phyloP scores from a whole-genome alignment of 2,329 filamentous ascomycete genomes.

The Aspergillus vadensis region DNA sequence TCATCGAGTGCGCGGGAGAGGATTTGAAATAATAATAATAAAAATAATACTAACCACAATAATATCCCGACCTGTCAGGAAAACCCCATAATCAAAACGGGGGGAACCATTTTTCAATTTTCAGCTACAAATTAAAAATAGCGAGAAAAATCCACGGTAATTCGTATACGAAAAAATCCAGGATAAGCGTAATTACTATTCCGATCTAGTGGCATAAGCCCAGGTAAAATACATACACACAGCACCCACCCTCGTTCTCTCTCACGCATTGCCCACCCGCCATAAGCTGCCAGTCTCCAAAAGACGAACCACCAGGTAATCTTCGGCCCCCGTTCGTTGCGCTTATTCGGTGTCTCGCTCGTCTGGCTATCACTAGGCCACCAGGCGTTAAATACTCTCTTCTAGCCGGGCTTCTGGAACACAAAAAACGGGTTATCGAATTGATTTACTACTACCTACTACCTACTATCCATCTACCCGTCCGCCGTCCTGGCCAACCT shows the following conservation, averaged over 20 bases:
- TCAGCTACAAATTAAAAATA: not conserved
- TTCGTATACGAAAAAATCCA: not conserved
- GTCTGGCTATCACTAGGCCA: not conserved
- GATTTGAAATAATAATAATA: slow-evolving; percentile 8
- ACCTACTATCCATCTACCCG: not conserved
- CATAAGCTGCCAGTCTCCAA: slow-evolving; percentile 5
- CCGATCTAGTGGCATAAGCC: not conserved
- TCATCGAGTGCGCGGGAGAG: not conserved
- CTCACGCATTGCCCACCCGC: not conserved
- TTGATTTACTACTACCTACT: not conserved
- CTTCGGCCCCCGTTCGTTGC: slow-evolving; percentile 10
- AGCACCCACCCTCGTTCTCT: not conserved
- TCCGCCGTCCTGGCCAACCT: not conserved
- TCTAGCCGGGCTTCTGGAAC: slow-evolving; percentile 8
- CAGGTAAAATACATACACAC: not conserved
- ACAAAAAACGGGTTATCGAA: not conserved
- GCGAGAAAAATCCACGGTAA: not conserved
- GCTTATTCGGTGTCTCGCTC: slow-evolving; percentile 1
- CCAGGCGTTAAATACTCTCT: slow-evolving; percentile 9
- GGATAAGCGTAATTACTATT: not conserved
- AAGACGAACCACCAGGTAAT: slow-evolving; percentile 5
- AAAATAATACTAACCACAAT: not conserved
- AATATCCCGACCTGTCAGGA: not conserved
- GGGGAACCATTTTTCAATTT: not conserved
- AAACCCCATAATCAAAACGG: not conserved